Evolutionary conservation across 169 alveolate species (phyloP), one percentile per base, ranked within the genome.

Genomic region (Condylostoma magnum): DNA sequence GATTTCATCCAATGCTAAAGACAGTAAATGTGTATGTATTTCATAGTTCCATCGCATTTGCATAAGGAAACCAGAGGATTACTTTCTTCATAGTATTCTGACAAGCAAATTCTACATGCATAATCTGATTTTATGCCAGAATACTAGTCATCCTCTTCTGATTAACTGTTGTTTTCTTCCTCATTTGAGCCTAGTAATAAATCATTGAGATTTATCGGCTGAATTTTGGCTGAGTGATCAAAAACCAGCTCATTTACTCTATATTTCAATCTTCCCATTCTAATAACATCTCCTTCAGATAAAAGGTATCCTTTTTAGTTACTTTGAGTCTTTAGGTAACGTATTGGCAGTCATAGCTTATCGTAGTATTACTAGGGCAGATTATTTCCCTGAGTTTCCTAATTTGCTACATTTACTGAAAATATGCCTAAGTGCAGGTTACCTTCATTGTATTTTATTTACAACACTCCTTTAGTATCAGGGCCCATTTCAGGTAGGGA

Each of bases 1-100:
- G 93, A 94, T 50, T 90, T 89, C 67, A 97, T 83, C 98, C 99
- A 96, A 47, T 94, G 87, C 48, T 97, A 75, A 47, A 97, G 86
- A 70, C 99, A 97, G 4, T 25, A 25, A 0, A 72, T 18, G 69
- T 87, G 94, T 48, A 87, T 83, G 50, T 46, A 81, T 69, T 83
- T 84, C 91, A 84, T 84, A 33, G 91, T 57, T 4, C 94, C 94
- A 28, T 70, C 65, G 31, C 94, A 87, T 43, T 63, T 79, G 36
- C 94, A 87, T n/a, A 91, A 91, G 28, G 89, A 76, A n/a, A 87
- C 84, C 57, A 84, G 55, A 34, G 94, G 94, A 74, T 87, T 84
- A 36, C 67, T 30, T 8, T 53, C 69, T 50, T 33, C 57, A 33
- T 71, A 66, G 50, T 75, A 85, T 22, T 79, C 89, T 36, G 83